Evolutionary conservation across 2,329 filamentous ascomycete species (phyloP), one percentile per base, ranked within the genome.

Genomic region (Arthrobotrys conoides): DNA sequence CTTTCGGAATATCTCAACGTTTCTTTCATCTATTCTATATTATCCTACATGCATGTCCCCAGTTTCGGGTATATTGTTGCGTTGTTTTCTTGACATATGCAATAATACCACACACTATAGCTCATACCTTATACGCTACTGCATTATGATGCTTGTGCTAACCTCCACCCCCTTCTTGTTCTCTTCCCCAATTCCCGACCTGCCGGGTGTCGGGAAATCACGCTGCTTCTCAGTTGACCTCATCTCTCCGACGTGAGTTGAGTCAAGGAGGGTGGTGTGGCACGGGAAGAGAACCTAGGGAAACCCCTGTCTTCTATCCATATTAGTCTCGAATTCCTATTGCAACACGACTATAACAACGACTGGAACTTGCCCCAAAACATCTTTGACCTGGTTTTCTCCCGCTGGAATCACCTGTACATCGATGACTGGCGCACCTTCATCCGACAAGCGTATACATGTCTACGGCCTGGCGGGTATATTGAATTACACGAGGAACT

Each of bases 391-490:
- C 61, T 77, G 48, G 73, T 77, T 53, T 77, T 77, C 67, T 71
- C 66, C 67, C 73, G 73, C 41, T 77, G 73, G 73, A 77, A 77
- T 49, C 73, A 77, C 24, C 53, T 77, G n/a, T 77, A 71, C 51
- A 77, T 77, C 27, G 61, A 57, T 53, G 51, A 77, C 73, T 77
- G 73, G 73, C 73, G 67, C 67, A 61, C 10, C 63, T 77, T 77
- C 46, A 63, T 77, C 44, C 73, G 53, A 55, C 67, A 77, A 44
- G 73, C 73, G 61, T 80, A 71, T 81, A 84, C 85, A 44, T 88
- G 87, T 73, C 83, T 89, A 44, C 88, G 87, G 72, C 88, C 88
- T 0, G 88, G 88, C 49, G 88, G 88, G 14, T 89, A 87, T 86
- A 85, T 90, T 49, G 88, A 90, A 82, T 82, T 89, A 5, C 82